Base-by-base conservation (phyloP, 768 basidiomycete species). In the Mycena vitilis region DNA sequence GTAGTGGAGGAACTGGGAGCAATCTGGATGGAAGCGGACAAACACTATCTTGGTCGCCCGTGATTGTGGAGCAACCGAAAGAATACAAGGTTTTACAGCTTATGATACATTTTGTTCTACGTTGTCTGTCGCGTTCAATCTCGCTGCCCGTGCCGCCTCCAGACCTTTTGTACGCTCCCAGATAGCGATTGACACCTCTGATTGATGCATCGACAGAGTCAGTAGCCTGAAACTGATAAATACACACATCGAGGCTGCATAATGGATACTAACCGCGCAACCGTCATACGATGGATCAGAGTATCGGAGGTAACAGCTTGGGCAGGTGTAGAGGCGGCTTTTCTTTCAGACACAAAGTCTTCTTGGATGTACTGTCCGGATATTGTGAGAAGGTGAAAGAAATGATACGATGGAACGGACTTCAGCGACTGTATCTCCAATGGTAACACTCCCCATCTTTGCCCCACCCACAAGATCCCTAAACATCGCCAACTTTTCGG, bases 81-180 rank as follows among this genome's bases (percentile, higher is more conserved):
- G 34, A 45, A 54, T 20, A 54, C 23, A 30, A 11, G 40, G 10
- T 8, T 30, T 52, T 58, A 62, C 30, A 63, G 38, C 13, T 6
- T 44, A 37, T 42, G 6, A 20, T 47, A 55, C 58, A 67, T 37
- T 30, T 30, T 48, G 7, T 56, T 62, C 20, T 40, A 25, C 37
- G 47, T 20, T 55, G 54, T 38, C 60, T 23, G 59, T 18, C 30
- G 62, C 18, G n/a, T 30, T 49, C 52, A 76, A 48, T 45, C 80
- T 73, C n/a, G 68, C 63, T 66, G 78, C 83, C 63, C 88, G 78
- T 54, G 80, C 78, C 37, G 76, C 74, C 70, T 93, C 91, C 53
- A 94, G 75, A n/a, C 71, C 78, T 75, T 91, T 94, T 16, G 88
- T 83, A 55, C 79, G 81, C 66, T 90, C 85, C 93, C 93, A 95